A percentile compares a stretch with the other conserved stretches of the same genome.
Conservation (phyloP, 192 early-diverging fungal genomes). For the Phycomyces blakesleeanus region DNA sequence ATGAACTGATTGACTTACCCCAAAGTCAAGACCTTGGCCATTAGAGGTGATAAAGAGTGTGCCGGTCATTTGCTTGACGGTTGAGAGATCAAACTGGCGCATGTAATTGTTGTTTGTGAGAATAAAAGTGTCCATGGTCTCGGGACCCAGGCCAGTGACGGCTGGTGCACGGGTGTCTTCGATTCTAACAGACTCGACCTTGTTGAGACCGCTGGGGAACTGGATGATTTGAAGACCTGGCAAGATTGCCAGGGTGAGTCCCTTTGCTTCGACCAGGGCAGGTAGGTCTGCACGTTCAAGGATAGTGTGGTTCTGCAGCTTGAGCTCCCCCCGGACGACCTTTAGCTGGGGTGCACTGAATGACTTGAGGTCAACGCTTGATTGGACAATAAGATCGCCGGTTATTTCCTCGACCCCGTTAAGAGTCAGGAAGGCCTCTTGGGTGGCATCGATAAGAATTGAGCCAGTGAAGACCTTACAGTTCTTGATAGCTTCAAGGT, state of each 20-base stretch:
- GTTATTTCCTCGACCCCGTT: slow-evolving; percentile 23
- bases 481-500: slow-evolving; percentile 23
- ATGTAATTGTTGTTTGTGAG: slow-evolving; percentile 31
- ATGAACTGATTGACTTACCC: too few species aligned
- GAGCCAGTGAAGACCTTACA: slow-evolving; percentile 23
- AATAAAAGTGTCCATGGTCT: slow-evolving; percentile 7
- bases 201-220: slow-evolving; percentile 26
- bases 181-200: slow-evolving; percentile 12
- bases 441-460: slow-evolving; percentile 21
- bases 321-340: slow-evolving; percentile 18
- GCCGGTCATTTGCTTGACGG: slow-evolving; percentile 14
- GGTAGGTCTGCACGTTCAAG: slow-evolving; percentile 21
- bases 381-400: slow-evolving; percentile 19
- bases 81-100: slow-evolving; percentile 20
- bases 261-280: slow-evolving; percentile 8
- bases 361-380: slow-evolving; percentile 9
- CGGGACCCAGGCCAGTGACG: slow-evolving; percentile 11
- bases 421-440: slow-evolving; percentile 5
- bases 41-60: slow-evolving; percentile 19
- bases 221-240: slow-evolving; percentile 23
- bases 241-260: slow-evolving; percentile 21
- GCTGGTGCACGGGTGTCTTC: slow-evolving; percentile 26
- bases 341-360: slow-evolving; percentile 28
- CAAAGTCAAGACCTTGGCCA: slow-evolving; percentile 3
- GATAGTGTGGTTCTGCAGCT: slow-evolving; percentile 21